Evolutionary conservation across 768 basidiomycete genomes (phyloP).

Genomic region (Tricholoma sp.): DNA sequence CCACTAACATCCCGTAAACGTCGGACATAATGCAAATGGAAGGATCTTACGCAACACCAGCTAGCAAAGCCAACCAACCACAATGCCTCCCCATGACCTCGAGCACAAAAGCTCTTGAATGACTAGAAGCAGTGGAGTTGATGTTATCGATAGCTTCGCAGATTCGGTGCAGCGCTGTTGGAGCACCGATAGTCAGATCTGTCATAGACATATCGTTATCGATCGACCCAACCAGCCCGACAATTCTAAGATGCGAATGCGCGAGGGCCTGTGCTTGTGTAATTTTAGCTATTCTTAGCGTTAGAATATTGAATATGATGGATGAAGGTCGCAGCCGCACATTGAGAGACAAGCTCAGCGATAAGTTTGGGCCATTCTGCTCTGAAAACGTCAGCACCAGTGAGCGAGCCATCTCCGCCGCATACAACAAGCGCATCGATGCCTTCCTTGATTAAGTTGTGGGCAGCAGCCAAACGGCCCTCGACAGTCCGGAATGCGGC

Average conservation of each 20-base stretch:
- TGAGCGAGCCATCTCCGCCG: slow-evolving; percentile 95
- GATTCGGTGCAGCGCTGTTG: slow-evolving; percentile 92
- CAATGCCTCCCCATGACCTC: slow-evolving; percentile 99
- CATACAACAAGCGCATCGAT: slow-evolving; percentile 97
- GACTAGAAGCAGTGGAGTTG: slow-evolving; percentile 92
- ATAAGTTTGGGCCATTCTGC: slow-evolving; percentile 93
- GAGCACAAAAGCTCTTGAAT: slow-evolving; percentile 95
- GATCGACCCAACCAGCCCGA: slow-evolving; percentile 98
- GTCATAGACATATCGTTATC: slow-evolving; percentile 99
- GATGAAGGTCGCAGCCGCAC: slow-evolving; percentile 28
- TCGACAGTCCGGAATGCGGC: slow-evolving; percentile 79
- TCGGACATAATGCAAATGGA: background rate
- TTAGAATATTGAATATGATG: background rate
- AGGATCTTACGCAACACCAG: slow-evolving; percentile 72
- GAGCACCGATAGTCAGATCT: slow-evolving; percentile 94
- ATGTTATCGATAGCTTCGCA: slow-evolving; percentile 99
- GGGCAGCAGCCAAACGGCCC: slow-evolving; percentile 83
- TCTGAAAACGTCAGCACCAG: slow-evolving; percentile 92
- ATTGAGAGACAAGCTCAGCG: slow-evolving; percentile 55
- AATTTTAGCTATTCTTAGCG: slow-evolving; percentile 52
- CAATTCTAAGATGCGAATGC: slow-evolving; percentile 87
- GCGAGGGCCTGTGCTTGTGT: slow-evolving; percentile 62
- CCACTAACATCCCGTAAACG: slow-evolving; percentile 36
- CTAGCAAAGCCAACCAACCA: slow-evolving; percentile 96
- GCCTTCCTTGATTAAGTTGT: slow-evolving; percentile 92